These are phyloP conservation scores for Sclerotinia glacialis DNA, from an alignment of 2,329 filamentous ascomycete species.

Conservation along the genomic window DNA sequence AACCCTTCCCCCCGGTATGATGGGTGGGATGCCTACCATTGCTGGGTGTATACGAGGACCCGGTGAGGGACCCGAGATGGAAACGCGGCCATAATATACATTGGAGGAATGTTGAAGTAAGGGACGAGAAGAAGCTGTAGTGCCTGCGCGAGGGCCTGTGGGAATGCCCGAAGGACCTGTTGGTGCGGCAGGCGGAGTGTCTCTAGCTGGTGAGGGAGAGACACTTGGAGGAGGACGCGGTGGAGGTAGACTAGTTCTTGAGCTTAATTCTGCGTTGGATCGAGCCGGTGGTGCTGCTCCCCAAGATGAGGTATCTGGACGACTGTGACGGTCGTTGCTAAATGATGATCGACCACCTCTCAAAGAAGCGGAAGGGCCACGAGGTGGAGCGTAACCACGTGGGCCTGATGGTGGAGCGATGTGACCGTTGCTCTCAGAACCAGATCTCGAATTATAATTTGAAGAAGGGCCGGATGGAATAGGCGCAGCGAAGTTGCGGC, in stretches of 20 bases:
- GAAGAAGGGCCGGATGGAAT: conserved; percentile 21
- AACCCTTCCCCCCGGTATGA: conserved; percentile 38
- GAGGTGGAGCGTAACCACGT: conserved; percentile 36
- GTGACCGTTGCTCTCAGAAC: conserved; percentile 28
- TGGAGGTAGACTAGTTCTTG: conserved; percentile 27
- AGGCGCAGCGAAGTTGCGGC: conserved; percentile 36
- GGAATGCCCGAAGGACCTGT: conserved; percentile 37
- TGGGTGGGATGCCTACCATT: conserved; percentile 37
- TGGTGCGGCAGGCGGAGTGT: conserved; percentile 30
- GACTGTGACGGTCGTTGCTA: conserved; percentile 31
- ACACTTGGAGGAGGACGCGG: conserved; percentile 31
- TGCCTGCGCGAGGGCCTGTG: conserved; percentile 37
- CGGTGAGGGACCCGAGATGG: conserved; percentile 24
- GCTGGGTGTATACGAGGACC: conserved; percentile 39
- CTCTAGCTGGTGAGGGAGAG: conserved; percentile 34
- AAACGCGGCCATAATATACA: conserved; percentile 28
- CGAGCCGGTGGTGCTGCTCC: conserved; percentile 33
- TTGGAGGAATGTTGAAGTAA: conserved; percentile 33
- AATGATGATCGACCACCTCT: conserved; percentile 38
- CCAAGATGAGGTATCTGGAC: conserved; percentile 37
- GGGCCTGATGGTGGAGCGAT: conserved; percentile 38
- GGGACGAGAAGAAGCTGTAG: conserved; percentile 31
- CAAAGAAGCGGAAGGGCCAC: conserved; percentile 32
- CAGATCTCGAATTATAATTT: conserved; percentile 27
- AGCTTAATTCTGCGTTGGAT: conserved; percentile 23